phyloP scores from a whole-genome alignment of 306 rosid species.

The Cucumis sativus region Cucumber_9930_V3 NC_026656.2:20478501-20479000 shows the following conservation, averaged over 20 bases:
- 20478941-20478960: not conserved
- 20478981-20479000: not conserved
- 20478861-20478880: not conserved
- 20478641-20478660: not conserved
- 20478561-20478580: constrained; percentile 95
- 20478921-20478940: not conserved
- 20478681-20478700: not conserved
- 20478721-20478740: constrained; percentile 43
- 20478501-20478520: constrained; percentile 99
- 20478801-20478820: constrained; percentile 86
- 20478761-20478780: constrained; percentile 92
- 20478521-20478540: constrained; percentile 91
- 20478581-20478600: constrained; percentile 84
- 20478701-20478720: not conserved
- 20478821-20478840: constrained; percentile 98
- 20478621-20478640: constrained; percentile 54
- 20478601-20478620: constrained; percentile 84
- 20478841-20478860: constrained; percentile 40
- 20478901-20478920: not conserved
- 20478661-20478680: not conserved
- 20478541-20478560: constrained; percentile 92
- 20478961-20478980: not conserved
- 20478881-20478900: not conserved
- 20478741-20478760: constrained; percentile 95
- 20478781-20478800: constrained; percentile 65